Conservation (phyloP, 345 rosid species). For the Dimocarpus longan region DNA sequence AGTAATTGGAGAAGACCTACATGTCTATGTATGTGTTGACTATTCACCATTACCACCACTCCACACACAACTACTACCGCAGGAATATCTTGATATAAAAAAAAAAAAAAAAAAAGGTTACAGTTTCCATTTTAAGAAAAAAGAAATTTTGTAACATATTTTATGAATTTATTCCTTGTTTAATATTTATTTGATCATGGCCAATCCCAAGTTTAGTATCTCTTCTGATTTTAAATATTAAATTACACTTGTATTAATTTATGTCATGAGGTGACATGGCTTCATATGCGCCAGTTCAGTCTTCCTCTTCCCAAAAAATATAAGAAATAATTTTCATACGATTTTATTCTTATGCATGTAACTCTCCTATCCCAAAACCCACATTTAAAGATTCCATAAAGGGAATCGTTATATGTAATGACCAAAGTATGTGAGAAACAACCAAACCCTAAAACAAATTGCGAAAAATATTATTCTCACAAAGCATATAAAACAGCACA, state of each 20-base stretch:
- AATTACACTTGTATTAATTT: not conserved
- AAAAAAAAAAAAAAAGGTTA: not conserved
- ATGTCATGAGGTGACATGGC: not conserved
- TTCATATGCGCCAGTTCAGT: conserved; percentile 1
- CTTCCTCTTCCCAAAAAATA: not conserved
- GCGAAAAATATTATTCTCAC: not conserved
- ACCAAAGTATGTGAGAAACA: not conserved
- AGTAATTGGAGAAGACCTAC: no score
- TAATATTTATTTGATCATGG: not conserved
- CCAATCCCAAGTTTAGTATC: not conserved
- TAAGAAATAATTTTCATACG: not conserved
- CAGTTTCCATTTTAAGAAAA: not conserved
- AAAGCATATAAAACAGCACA: conserved; percentile 5
- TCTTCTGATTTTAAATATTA: not conserved
- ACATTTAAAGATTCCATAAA: not conserved
- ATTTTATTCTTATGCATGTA: not conserved
- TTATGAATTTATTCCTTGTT: no score
- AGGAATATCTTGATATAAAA: not conserved
- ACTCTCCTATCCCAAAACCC: not conserved
- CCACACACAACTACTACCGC: no score
- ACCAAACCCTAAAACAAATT: conserved; percentile 1
- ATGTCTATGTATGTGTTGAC: no score
- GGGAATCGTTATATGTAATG: not conserved
- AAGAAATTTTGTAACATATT: not conserved
- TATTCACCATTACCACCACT: no score